phyloP scores from a whole-genome alignment of 2,329 filamentous ascomycete species.

The Stachybotrys chlorohalonatus region DNA sequence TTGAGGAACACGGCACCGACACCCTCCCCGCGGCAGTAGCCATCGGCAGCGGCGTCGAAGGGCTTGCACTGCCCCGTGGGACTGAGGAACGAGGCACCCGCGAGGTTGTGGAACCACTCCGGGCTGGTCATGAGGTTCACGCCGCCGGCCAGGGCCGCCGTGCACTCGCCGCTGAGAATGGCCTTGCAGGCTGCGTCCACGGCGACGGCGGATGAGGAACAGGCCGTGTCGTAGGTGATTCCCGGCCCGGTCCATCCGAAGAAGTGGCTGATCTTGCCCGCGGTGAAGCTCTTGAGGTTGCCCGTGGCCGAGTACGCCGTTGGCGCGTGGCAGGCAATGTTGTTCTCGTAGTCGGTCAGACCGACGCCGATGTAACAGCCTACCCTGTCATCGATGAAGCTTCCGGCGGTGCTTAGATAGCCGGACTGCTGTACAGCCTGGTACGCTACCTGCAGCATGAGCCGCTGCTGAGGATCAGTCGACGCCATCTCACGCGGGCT shows the following conservation, averaged over 20 bases:
- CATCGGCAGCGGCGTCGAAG: slow-evolving; percentile 30
- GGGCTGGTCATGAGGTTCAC: slow-evolving; percentile 25
- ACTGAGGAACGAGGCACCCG: slow-evolving; percentile 12
- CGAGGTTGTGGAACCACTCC: slow-evolving; percentile 10
- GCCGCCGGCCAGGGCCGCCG: slow-evolving; percentile 27
- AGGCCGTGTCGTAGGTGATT: slow-evolving; percentile 27
- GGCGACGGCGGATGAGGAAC: slow-evolving; percentile 25
- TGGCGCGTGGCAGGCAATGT: slow-evolving; percentile 23
- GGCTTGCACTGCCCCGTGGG: slow-evolving; percentile 21
- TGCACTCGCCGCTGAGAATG: slow-evolving; percentile 19
- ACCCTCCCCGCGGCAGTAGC: slow-evolving; percentile 45
- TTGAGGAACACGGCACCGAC: slow-evolving; percentile 36
- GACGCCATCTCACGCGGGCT: not conserved
- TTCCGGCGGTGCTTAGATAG: not conserved
- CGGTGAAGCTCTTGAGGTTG: slow-evolving; percentile 19
- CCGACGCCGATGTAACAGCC: not conserved
- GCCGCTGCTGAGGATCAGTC: not conserved
- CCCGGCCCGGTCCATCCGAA: slow-evolving; percentile 29
- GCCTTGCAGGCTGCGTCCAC: slow-evolving; percentile 22
- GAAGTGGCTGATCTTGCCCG: slow-evolving; percentile 22
- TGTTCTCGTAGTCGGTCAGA: slow-evolving; percentile 28
- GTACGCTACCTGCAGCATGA: not conserved
- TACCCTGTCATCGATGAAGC: not conserved
- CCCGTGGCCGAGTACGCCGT: slow-evolving; percentile 29
- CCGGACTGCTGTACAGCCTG: not conserved